A percentile compares a stretch with the other conserved stretches of the same genome.
These are phyloP conservation scores for Byssothecium circinans DNA, from an alignment of 2,329 filamentous ascomycete genomes.

Conservation along the genomic window DNA sequence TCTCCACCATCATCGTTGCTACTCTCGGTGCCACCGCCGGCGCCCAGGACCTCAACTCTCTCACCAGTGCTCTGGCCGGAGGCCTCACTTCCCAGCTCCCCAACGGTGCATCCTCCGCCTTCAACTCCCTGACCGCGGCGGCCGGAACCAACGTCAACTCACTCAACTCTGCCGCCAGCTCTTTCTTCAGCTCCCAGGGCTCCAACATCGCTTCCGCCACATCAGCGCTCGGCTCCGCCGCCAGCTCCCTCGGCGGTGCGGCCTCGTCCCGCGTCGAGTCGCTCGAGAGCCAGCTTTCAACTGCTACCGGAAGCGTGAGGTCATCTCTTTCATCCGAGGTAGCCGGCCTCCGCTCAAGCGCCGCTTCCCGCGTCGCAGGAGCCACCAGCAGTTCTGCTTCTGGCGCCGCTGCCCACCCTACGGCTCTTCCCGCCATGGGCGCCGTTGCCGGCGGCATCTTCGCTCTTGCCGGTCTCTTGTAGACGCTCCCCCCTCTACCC, in stretches of 20 bases:
- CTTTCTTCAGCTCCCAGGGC: constrained; percentile 7
- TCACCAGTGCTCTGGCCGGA: constrained; percentile 25
- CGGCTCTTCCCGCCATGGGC: constrained; percentile 34
- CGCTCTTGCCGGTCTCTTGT: constrained; percentile 38
- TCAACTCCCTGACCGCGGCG: constrained; percentile 9
- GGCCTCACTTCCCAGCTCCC: constrained; percentile 15
- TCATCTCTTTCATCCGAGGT: constrained; percentile 12
- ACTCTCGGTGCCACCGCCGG: constrained; percentile 32
- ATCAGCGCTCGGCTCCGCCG: constrained; percentile 11
- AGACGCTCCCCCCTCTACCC: constrained; percentile 9
- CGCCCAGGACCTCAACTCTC: constrained; percentile 31
- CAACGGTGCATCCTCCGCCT: constrained; percentile 11
- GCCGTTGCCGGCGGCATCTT: constrained; percentile 36
- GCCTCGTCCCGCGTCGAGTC: constrained; percentile 7
- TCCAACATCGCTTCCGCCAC: constrained; percentile 13
- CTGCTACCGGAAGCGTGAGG: constrained; percentile 8
- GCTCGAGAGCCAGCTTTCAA: constrained; percentile 3
- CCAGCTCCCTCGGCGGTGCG: constrained; percentile 4
- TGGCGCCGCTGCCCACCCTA: constrained; percentile 24
- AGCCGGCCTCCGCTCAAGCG: neutral
- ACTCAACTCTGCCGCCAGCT: constrained; percentile 10
- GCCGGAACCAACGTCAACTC: constrained; percentile 4
- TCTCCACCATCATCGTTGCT: constrained; percentile 34
- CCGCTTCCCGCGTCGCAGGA: neutral
- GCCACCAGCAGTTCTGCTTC: constrained; percentile 8